Evolutionary conservation across 75 land plant species (phyloP).

Genomic region (Sequoia sempervirens): DNA sequence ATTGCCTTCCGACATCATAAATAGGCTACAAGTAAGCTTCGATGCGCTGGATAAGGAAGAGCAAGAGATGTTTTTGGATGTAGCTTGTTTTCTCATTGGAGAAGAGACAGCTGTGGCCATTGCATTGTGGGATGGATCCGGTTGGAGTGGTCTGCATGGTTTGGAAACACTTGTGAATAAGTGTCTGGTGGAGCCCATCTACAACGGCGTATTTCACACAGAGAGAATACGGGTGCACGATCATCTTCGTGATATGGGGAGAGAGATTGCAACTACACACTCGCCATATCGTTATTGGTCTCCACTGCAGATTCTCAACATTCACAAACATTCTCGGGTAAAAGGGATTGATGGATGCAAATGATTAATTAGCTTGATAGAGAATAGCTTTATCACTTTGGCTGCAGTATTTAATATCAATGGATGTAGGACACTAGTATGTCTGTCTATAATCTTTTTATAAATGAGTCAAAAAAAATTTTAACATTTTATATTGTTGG

Average conservation of each 20-base stretch:
- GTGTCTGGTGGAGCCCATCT: background rate
- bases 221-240: background rate
- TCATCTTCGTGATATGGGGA: background rate
- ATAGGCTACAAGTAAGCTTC: background rate
- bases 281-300: background rate
- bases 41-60: background rate
- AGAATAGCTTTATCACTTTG: background rate
- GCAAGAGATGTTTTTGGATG: background rate
- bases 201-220: background rate
- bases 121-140: background rate
- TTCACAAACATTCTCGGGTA: background rate
- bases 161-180: background rate
- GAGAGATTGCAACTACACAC: background rate
- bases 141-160: background rate
- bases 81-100: background rate
- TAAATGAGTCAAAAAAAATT: no score
- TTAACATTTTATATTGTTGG: no score
- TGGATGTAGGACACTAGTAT: background rate
- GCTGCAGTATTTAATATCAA: background rate
- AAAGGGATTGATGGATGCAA: background rate
- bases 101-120: background rate
- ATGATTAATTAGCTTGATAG: background rate
- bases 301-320: background rate
- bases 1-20: background rate
- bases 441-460: background rate